phyloP scores from a whole-genome alignment of 73 alveolate genomes.

The Paramecium sonneborni region DNA sequence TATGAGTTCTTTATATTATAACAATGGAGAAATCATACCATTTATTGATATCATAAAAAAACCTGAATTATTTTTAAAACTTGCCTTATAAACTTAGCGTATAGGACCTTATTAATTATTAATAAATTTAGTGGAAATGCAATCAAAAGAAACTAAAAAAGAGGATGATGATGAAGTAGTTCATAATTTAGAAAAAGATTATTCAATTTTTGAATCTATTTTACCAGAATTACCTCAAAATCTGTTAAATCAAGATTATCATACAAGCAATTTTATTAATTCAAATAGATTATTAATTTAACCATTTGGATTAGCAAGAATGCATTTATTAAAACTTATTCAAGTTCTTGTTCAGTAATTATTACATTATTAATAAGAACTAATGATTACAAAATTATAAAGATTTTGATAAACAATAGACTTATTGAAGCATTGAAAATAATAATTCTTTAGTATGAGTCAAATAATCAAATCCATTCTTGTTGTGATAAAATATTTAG shows the following conservation, averaged over 20 bases:
- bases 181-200: constrained; percentile 28
- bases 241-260: not conserved
- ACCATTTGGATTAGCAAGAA: constrained; percentile 47
- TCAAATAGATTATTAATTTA: not conserved
- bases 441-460: not conserved
- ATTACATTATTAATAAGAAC: not conserved
- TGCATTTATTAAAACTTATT: not conserved
- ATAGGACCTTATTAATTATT: not conserved
- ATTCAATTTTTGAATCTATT: not conserved
- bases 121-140: constrained; percentile 21
- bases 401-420: not conserved
- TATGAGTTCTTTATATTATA: constrained; percentile 23
- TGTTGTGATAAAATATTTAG: not conserved
- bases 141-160: constrained; percentile 27
- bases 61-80: constrained; percentile 8
- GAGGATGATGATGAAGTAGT: constrained; percentile 44
- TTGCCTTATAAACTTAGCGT: constrained; percentile 19
- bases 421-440: not conserved
- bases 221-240: constrained; percentile 10
- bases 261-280: not conserved
- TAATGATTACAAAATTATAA: not conserved
- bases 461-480: not conserved
- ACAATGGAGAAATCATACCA: constrained; percentile 30
- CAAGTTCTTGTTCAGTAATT: constrained; percentile 7
- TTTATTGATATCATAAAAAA: constrained; percentile 18